A percentile compares a stretch with the other conserved stretches of the same genome.
Conservation (phyloP, 345 rosid species). For the Odontarrhena argentea region DNA sequence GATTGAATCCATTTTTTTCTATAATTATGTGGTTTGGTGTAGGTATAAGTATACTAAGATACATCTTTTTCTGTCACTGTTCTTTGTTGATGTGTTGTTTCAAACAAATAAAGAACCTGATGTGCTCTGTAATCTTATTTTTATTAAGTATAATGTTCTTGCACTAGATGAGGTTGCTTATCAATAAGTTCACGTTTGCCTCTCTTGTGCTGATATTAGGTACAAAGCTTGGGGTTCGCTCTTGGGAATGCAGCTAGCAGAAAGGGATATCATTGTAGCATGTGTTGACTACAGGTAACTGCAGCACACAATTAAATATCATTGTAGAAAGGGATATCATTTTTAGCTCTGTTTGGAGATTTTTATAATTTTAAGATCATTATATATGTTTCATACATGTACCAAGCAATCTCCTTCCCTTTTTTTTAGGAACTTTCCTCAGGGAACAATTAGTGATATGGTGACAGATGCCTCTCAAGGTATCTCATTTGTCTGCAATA, state of each 20-base stretch:
- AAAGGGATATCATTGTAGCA: slow-evolving; percentile 91
- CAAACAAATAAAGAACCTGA: neutral
- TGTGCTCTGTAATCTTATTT: slow-evolving; percentile 10
- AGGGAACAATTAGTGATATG: slow-evolving; percentile 95
- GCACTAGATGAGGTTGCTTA: slow-evolving; percentile 25
- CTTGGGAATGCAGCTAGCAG: slow-evolving; percentile 88
- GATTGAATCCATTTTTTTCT: neutral
- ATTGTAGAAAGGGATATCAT: too few relatives aligned
- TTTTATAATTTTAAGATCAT: neutral
- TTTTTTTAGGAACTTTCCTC: slow-evolving; percentile 82
- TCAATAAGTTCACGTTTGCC: slow-evolving; percentile 30
- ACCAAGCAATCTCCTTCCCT: slow-evolving; percentile 19
- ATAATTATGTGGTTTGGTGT: slow-evolving; percentile 11
- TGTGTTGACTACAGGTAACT: slow-evolving; percentile 93
- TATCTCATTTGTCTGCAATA: slow-evolving; percentile 80
- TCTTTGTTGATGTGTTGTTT: neutral
- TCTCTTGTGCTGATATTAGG: slow-evolving; percentile 43
- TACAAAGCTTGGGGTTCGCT: slow-evolving; percentile 99
- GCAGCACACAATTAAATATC: slow-evolving; percentile 11
- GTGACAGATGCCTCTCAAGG: slow-evolving; percentile 84
- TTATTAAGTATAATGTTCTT: slow-evolving; percentile 10
- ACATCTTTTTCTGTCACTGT: neutral
- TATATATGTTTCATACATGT: slow-evolving; percentile 3
- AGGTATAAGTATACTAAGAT: slow-evolving; percentile 2
- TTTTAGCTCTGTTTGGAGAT: slow-evolving; percentile 15